A percentile compares a stretch with the other conserved stretches of the same genome.
phyloP scores from a whole-genome alignment of 371 early-diverging fungal species.

The Encephalitozoon intestinalis region DNA sequence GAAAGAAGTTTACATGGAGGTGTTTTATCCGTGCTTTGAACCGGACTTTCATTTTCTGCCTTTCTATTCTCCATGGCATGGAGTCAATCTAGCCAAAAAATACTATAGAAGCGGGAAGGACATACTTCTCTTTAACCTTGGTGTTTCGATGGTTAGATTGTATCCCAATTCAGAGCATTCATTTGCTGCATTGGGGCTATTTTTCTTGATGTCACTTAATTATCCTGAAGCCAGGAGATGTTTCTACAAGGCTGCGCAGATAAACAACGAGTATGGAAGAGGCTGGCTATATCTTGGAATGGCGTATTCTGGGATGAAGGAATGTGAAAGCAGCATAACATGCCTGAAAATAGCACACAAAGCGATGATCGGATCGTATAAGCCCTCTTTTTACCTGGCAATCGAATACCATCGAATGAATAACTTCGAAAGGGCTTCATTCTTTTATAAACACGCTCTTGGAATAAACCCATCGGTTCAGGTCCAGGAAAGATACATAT shows the following conservation, averaged over 20 bases:
- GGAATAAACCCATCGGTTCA: constrained; percentile 5
- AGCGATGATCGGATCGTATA: constrained; percentile 20
- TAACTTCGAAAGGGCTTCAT: constrained; percentile 38
- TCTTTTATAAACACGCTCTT: constrained; percentile 27
- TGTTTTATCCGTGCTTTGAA: background rate
- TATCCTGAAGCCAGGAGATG: constrained; percentile 39
- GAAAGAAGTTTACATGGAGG: background rate
- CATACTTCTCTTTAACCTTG: constrained; percentile 14
- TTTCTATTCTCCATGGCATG: constrained; percentile 21
- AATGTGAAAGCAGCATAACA: constrained; percentile 35
- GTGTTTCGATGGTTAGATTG: background rate
- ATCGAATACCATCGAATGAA: constrained; percentile 46
- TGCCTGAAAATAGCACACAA: constrained; percentile 33
- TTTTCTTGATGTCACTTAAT: constrained; percentile 31
- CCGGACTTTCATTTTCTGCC: background rate
- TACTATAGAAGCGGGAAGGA: background rate
- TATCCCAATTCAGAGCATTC: constrained; percentile 24
- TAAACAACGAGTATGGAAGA: constrained; percentile 14
- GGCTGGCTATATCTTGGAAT: constrained; percentile 44
- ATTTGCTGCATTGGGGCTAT: constrained; percentile 25
- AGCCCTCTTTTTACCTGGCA: constrained; percentile 40
- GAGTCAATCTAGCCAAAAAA: background rate
- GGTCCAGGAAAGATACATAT: constrained; percentile 17
- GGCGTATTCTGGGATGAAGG: constrained; percentile 25
- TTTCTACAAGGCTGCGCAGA: constrained; percentile 24